Conservation (phyloP, 1,139 yeast species). For the Candida sanyaensis region DNA sequence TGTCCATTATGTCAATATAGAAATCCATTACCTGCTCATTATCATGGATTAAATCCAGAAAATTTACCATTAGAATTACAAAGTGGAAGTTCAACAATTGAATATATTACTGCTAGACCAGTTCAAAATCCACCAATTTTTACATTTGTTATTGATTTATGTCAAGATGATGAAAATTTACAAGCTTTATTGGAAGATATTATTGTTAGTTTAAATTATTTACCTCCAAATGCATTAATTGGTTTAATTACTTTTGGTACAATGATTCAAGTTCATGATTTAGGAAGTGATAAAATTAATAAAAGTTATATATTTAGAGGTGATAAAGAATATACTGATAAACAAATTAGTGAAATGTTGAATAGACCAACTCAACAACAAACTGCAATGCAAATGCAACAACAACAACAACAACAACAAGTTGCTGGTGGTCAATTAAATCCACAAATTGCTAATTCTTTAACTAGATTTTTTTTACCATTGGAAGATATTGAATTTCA, state of each 20-base stretch:
- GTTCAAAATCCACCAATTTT: slow-evolving; percentile 93
- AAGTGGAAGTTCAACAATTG: slow-evolving; percentile 80
- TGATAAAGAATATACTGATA: slow-evolving; percentile 79
- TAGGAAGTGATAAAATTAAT: slow-evolving; percentile 75
- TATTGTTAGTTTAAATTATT: slow-evolving; percentile 73
- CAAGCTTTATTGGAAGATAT: slow-evolving; percentile 87
- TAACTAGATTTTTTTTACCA: slow-evolving; percentile 81
- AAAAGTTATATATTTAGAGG: slow-evolving; percentile 92
- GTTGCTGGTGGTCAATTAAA: slow-evolving; percentile 9
- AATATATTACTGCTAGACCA: slow-evolving; percentile 86
- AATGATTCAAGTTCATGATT: slow-evolving; percentile 91
- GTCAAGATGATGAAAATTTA: slow-evolving; percentile 93
- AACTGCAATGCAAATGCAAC: slow-evolving; percentile 24
- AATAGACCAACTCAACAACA: slow-evolving; percentile 44
- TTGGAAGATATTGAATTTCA: slow-evolving; percentile 86
- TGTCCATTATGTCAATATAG: slow-evolving; percentile 86
- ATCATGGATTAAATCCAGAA: slow-evolving; percentile 80
- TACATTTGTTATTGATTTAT: slow-evolving; percentile 85
- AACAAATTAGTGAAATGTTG: slow-evolving; percentile 75
- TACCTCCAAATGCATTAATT: slow-evolving; percentile 92
- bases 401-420: too few species aligned
- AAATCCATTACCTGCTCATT: slow-evolving; percentile 88
- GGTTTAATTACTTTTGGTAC: slow-evolving; percentile 95
- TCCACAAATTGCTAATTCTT: slow-evolving; percentile 42
- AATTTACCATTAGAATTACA: slow-evolving; percentile 87